Evolutionary conservation across 2,329 filamentous ascomycete genomes (phyloP).

Genomic region (Sclerotinia trifoliorum): DNA sequence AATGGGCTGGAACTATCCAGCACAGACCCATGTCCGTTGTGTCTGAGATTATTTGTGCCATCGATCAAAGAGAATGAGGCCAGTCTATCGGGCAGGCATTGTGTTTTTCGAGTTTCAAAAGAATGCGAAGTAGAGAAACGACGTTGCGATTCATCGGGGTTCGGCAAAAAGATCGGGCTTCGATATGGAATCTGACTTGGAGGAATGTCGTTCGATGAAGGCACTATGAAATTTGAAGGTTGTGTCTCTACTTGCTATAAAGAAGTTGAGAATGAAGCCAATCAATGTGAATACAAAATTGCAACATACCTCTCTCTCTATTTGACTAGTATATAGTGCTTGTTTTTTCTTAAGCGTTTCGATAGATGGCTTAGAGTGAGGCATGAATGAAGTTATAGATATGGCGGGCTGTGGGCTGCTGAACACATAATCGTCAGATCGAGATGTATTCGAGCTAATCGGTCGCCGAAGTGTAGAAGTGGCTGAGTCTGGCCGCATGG

Average conservation of each 20-base stretch:
- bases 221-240: neutral
- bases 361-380: slow-evolving; percentile 16
- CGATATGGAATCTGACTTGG: neutral
- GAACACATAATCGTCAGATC: neutral
- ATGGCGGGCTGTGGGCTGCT: slow-evolving; percentile 24
- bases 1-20: neutral
- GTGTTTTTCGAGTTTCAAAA: neutral
- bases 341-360: slow-evolving; percentile 8
- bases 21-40: neutral
- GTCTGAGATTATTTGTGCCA: neutral
- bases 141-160: neutral
- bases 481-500: slow-evolving; percentile 25
- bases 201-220: neutral
- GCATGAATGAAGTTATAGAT: slow-evolving; percentile 19
- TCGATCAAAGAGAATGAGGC: neutral
- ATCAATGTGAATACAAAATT: neutral
- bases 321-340: slow-evolving; percentile 28
- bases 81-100: neutral
- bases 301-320: slow-evolving; percentile 29
- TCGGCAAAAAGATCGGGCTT: neutral
- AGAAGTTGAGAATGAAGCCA: neutral
- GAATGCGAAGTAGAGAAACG: neutral
- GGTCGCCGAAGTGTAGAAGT: slow-evolving; percentile 19
- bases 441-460: slow-evolving; percentile 12
- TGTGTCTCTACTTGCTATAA: neutral